phyloP scores from a whole-genome alignment of 306 rosid species.

The Begonia fuchsioides region DNA sequence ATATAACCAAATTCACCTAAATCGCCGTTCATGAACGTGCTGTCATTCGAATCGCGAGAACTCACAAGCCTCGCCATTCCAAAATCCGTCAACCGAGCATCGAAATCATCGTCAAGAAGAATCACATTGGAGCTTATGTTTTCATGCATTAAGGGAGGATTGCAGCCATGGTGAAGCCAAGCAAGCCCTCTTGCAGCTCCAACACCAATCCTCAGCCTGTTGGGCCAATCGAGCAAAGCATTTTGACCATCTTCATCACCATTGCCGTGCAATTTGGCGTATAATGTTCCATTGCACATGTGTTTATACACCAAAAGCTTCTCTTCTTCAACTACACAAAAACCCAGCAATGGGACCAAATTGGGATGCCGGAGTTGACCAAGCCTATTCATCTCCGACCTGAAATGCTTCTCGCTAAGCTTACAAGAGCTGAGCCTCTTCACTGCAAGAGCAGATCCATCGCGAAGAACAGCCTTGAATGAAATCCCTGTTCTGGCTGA shows the following conservation, averaged over 20 bases:
- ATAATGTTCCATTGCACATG: slow-evolving; percentile 40
- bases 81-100: slow-evolving; percentile 36
- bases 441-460: slow-evolving; percentile 40
- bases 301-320: slow-evolving; percentile 53
- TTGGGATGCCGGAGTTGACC: slow-evolving; percentile 43
- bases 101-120: slow-evolving; percentile 47
- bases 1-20: slow-evolving; percentile 42
- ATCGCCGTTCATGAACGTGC: slow-evolving; percentile 38
- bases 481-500: slow-evolving; percentile 36
- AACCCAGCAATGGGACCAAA: slow-evolving; percentile 45
- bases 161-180: slow-evolving; percentile 52
- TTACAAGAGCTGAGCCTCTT: slow-evolving; percentile 32
- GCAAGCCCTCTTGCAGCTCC: slow-evolving; percentile 51
- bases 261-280: slow-evolving; percentile 27
- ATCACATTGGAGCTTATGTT: slow-evolving; percentile 37
- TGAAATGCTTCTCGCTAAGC: slow-evolving; percentile 34
- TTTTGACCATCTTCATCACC: slow-evolving; percentile 31
- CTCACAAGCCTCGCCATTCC: slow-evolving; percentile 37
- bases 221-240: slow-evolving; percentile 40
- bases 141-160: slow-evolving; percentile 36
- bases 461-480: slow-evolving; percentile 38
- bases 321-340: slow-evolving; percentile 40
- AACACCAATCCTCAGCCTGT: slow-evolving; percentile 34
- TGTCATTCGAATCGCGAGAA: slow-evolving; percentile 28
- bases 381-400: slow-evolving; percentile 38